Evolutionary conservation across 441 rosid species (phyloP).

Genomic region (Raphanus hybrid): DNA sequence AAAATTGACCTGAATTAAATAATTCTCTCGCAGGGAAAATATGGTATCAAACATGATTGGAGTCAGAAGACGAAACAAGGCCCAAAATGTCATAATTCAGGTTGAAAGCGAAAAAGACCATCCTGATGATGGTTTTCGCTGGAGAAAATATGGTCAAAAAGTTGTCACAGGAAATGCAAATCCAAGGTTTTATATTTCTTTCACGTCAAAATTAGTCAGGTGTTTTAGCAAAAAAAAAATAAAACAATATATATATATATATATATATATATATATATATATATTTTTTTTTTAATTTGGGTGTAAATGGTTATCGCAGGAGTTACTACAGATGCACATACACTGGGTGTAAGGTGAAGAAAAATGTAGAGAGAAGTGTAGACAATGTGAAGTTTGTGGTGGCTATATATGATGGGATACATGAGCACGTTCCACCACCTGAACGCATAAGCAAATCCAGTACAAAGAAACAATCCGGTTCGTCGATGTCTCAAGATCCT

Average conservation of each 20-base stretch:
- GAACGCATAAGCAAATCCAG: not conserved
- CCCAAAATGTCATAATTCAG: slow-evolving; percentile 28
- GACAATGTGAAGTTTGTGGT: slow-evolving; percentile 3
- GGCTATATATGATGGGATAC: slow-evolving; percentile 32
- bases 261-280: too few relatives aligned
- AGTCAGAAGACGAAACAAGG: slow-evolving; percentile 7
- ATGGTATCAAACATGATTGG: slow-evolving; percentile 25
- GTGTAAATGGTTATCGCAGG: slow-evolving; percentile 11
- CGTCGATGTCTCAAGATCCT: not conserved
- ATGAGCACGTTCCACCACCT: slow-evolving; percentile 24
- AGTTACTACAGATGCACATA: slow-evolving; percentile 37
- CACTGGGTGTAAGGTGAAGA: slow-evolving; percentile 17
- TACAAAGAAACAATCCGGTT: not conserved
- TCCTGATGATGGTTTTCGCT: slow-evolving; percentile 36
- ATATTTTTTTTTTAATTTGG: too few relatives aligned
- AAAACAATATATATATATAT: too few relatives aligned
- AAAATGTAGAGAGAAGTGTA: slow-evolving; percentile 37
- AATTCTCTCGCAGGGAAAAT: not conserved
- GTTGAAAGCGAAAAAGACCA: slow-evolving; percentile 22
- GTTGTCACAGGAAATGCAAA: slow-evolving; percentile 33
- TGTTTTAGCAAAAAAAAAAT: too few relatives aligned
- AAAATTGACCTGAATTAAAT: not conserved
- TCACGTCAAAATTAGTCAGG: not conserved
- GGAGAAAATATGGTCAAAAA: slow-evolving; percentile 40
- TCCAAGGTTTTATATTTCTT: slow-evolving; percentile 21